Evolutionary conservation across 2,329 filamentous ascomycete genomes (phyloP).

Genomic region (Penicillium sclerotigenum): DNA sequence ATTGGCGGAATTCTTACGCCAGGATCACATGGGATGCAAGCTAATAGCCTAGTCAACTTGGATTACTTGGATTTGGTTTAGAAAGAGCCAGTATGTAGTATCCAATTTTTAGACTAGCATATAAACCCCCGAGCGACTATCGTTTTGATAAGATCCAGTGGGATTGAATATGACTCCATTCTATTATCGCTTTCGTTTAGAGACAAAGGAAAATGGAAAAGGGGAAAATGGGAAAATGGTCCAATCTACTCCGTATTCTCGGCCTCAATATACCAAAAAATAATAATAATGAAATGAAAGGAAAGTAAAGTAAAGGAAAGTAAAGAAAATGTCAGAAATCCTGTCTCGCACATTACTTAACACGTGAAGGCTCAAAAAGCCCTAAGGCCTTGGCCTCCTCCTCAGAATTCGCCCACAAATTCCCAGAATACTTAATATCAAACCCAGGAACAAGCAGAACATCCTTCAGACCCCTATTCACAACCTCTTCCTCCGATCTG

Average conservation of each 20-base stretch:
- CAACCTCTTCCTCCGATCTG: background rate
- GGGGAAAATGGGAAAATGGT: background rate
- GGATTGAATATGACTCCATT: background rate
- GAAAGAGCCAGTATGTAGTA: background rate
- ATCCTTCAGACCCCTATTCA: background rate
- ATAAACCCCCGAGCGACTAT: background rate
- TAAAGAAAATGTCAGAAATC: background rate
- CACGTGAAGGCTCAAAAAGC: background rate
- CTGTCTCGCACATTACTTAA: background rate
- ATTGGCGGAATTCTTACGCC: background rate
- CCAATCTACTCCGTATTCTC: background rate
- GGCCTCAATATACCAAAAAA: background rate
- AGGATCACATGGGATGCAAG: background rate
- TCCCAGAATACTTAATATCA: conserved; percentile 1
- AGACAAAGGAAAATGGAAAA: background rate
- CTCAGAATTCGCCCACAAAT: background rate
- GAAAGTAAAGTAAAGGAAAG: background rate
- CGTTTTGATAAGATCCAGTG: background rate
- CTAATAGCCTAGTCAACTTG: background rate
- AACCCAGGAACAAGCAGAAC: conserved; percentile 1
- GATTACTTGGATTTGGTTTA: background rate
- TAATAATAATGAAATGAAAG: background rate
- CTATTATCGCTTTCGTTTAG: background rate
- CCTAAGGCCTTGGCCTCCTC: background rate
- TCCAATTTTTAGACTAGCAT: background rate